phyloP scores from a whole-genome alignment of 768 basidiomycete species.

The Suillus occidentalis region DNA sequence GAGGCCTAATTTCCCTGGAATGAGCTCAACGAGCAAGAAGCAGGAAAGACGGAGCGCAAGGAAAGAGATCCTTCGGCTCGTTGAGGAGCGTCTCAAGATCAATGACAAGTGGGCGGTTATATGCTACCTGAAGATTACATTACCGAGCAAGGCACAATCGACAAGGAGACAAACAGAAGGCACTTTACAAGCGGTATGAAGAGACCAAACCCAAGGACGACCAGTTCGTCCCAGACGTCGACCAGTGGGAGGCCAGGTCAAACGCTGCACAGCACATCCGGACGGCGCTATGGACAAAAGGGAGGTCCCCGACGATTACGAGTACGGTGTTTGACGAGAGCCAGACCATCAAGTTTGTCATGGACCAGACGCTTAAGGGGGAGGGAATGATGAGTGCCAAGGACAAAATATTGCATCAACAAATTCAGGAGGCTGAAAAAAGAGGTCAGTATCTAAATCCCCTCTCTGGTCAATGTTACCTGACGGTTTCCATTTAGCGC shows the following conservation, averaged over 20 bases:
- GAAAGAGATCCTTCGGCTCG: slow-evolving; percentile 88
- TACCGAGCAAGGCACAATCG: slow-evolving; percentile 97
- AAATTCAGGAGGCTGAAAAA: slow-evolving; percentile 90
- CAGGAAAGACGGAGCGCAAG: slow-evolving; percentile 78
- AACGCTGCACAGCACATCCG: slow-evolving; percentile 82
- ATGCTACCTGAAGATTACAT: slow-evolving; percentile 97
- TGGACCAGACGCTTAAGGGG: slow-evolving; percentile 75
- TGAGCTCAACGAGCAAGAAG: slow-evolving; percentile 87
- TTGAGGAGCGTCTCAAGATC: slow-evolving; percentile 92
- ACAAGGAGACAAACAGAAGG: slow-evolving; percentile 95
- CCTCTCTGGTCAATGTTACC: slow-evolving; percentile 3
- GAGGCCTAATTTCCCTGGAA: slow-evolving; percentile 87
- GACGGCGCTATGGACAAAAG: slow-evolving; percentile 91
- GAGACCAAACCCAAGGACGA: slow-evolving; percentile 91
- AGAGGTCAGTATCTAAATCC: slow-evolving; percentile 54
- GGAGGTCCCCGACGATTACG: slow-evolving; percentile 82
- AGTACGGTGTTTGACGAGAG: slow-evolving; percentile 98
- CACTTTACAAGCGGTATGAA: slow-evolving; percentile 91
- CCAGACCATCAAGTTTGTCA: slow-evolving; percentile 94
- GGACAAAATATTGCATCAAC: slow-evolving; percentile 79
- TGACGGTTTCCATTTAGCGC: slow-evolving; percentile 46
- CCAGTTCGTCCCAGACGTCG: slow-evolving; percentile 94
- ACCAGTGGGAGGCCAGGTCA: slow-evolving; percentile 97
- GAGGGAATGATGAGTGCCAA: slow-evolving; percentile 74
- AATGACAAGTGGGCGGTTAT: slow-evolving; percentile 95